Evolutionary conservation across 495 filamentous ascomycete species (phyloP).

Genomic region (Penicillium paradoxum): DNA sequence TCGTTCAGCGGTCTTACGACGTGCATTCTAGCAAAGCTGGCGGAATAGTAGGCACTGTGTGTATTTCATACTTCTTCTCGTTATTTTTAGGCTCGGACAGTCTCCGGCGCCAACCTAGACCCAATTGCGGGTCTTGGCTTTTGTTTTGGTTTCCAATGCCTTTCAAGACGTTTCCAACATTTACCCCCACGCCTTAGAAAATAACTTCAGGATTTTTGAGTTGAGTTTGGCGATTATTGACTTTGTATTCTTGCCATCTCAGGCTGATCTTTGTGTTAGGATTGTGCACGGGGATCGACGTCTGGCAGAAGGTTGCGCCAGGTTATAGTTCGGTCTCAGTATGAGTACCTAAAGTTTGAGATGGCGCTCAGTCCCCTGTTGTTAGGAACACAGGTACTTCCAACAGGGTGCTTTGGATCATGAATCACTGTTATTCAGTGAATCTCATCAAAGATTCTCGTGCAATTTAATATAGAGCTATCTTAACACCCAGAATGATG

Average conservation of each 20-base stretch:
- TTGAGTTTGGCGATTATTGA: too few relatives aligned
- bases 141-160: not conserved
- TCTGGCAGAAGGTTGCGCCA: not conserved
- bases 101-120: not conserved
- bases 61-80: not conserved
- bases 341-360: not conserved
- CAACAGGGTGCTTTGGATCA: too few relatives aligned
- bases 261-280: not conserved
- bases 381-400: not conserved
- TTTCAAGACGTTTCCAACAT: not conserved
- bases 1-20: too few relatives aligned
- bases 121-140: not conserved
- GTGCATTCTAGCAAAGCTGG: too few relatives aligned
- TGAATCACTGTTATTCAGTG: too few relatives aligned
- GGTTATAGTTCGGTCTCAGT: not conserved
- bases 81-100: not conserved
- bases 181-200: not conserved
- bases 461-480: too few relatives aligned
- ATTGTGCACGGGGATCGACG: slow-evolving; percentile 15
- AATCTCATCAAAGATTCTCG: too few relatives aligned
- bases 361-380: not conserved
- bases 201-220: too few relatives aligned
- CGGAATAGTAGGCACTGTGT: too few relatives aligned
- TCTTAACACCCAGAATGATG: too few relatives aligned
- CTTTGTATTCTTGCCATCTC: too few relatives aligned